Conservation (phyloP, 2,329 filamentous ascomycete species). For the Cryphonectria parasitica region DNA sequence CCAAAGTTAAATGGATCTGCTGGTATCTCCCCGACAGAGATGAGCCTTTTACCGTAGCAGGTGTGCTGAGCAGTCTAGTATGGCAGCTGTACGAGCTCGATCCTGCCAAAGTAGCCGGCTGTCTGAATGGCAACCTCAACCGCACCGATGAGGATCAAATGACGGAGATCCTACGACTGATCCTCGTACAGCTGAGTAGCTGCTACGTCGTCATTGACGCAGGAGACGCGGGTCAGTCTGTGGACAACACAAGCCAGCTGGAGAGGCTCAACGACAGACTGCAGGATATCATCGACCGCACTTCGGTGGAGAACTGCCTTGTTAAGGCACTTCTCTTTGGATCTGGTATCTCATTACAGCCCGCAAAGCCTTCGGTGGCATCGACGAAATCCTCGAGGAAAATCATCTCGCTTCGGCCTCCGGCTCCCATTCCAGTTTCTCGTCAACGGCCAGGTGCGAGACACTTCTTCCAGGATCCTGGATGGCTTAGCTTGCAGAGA, state of each 20-base stretch:
- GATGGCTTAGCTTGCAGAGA: background rate
- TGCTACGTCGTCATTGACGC: constrained; percentile 6
- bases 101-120: background rate
- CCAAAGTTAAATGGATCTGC: background rate
- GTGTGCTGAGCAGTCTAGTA: background rate
- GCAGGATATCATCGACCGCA: background rate
- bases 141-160: constrained; percentile 5
- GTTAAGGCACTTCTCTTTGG: constrained; percentile 4
- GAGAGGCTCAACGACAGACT: constrained; percentile 1
- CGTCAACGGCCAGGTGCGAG: constrained; percentile 3
- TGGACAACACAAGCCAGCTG: background rate
- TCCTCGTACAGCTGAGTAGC: background rate
- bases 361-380: background rate
- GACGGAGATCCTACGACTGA: background rate
- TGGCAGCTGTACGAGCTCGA: background rate
- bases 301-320: background rate
- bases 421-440: background rate
- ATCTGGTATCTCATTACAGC: background rate
- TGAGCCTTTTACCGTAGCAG: background rate
- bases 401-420: constrained; percentile 10
- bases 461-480: background rate
- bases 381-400: background rate
- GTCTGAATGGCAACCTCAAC: background rate
- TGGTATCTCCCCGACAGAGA: constrained; percentile 1
- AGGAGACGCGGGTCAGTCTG: background rate